Base-by-base conservation (phyloP, 768 basidiomycete genomes). In the Gymnopilus dilepis region DNA sequence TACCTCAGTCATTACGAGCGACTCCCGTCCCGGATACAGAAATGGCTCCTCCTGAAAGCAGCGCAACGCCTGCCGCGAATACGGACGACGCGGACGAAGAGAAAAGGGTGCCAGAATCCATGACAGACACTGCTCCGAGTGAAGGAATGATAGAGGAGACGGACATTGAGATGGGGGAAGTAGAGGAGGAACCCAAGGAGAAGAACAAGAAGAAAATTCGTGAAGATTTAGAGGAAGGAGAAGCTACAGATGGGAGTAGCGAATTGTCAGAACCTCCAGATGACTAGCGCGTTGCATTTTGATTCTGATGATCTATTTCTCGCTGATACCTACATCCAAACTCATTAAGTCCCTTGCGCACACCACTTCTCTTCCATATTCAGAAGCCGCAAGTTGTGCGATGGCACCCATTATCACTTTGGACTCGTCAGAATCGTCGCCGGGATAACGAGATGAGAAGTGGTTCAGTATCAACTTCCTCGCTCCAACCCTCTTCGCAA, bases 131-230 rank as follows among this genome's bases (percentile, higher is more conserved):
- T 33, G 45, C 66, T 55, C 58, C 70, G 71, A 72, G 76, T 37
- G 75, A 82, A 70, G 76, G 68, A 38, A 70, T 72, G 41, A 73
- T 74, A 37, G 77, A 80, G 47, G 79, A 74, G 65, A 59, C 22
- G 65, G 92, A 94, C 63, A 93, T 94, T 64, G 92, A 94, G 74
- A 94, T 94, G 92, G 92, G 92, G n/a, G 92, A 94, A 70, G 84
- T 94, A 3, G 88, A 91, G 62, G 92, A 94, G 69, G 84, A 85
- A 56, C 84, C 85, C 2, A 85, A 80, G 62, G 73, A 73, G 40
- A 82, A 85, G 66, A 73, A 71, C 31, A 87, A 85, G 73, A 86
- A 79, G 73, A 88, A 84, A 63, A 57, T 70, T 40, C 77, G 84
- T 56, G 91, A 94, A 67, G 92, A 94, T 52, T 74, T 92, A 63